Conservation (phyloP, 768 basidiomycete genomes). For the Pleurotus citrinopileatus region DNA sequence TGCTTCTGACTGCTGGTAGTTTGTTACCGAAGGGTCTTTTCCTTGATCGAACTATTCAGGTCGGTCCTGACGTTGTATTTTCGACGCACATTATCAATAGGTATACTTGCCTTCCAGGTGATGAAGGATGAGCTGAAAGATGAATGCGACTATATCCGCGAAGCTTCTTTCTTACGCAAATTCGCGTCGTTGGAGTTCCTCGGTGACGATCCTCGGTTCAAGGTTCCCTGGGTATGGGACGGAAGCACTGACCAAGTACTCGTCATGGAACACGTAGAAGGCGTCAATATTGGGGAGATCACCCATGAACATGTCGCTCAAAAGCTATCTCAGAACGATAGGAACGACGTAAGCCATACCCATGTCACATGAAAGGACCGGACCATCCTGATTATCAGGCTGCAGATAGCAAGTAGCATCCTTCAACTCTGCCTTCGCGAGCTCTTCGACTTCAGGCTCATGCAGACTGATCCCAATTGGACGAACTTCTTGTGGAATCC, state of each 20-base stretch:
- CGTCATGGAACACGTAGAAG: slow-evolving; percentile 85
- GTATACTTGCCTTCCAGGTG: slow-evolving; percentile 40
- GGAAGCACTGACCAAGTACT: slow-evolving; percentile 80
- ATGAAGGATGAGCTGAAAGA: slow-evolving; percentile 89
- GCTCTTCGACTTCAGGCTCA: slow-evolving; percentile 84
- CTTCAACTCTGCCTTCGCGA: slow-evolving; percentile 87
- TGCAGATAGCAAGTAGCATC: slow-evolving; percentile 79
- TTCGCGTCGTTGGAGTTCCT: slow-evolving; percentile 54
- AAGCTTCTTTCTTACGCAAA: slow-evolving; percentile 65
- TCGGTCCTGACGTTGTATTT: slow-evolving; percentile 22
- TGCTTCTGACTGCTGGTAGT: slow-evolving; percentile 76
- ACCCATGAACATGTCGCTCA: slow-evolving; percentile 28
- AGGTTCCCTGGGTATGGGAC: slow-evolving; percentile 84
- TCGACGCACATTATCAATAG: neutral
- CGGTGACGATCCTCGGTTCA: slow-evolving; percentile 65
- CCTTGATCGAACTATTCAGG: slow-evolving; percentile 82
- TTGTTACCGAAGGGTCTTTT: slow-evolving; percentile 88
- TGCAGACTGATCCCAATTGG: slow-evolving; percentile 99
- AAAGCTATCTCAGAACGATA: slow-evolving; percentile 57
- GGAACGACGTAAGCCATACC: slow-evolving; percentile 60
- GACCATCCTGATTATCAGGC: no score
- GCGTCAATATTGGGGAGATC: slow-evolving; percentile 75
- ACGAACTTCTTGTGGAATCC: slow-evolving; percentile 93
- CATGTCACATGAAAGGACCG: neutral
- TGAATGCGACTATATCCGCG: slow-evolving; percentile 88